Evolutionary conservation across 208 protist species (phyloP), one percentile per base, ranked within the genome.

Genomic region (Trypanosoma theileri): DNA sequence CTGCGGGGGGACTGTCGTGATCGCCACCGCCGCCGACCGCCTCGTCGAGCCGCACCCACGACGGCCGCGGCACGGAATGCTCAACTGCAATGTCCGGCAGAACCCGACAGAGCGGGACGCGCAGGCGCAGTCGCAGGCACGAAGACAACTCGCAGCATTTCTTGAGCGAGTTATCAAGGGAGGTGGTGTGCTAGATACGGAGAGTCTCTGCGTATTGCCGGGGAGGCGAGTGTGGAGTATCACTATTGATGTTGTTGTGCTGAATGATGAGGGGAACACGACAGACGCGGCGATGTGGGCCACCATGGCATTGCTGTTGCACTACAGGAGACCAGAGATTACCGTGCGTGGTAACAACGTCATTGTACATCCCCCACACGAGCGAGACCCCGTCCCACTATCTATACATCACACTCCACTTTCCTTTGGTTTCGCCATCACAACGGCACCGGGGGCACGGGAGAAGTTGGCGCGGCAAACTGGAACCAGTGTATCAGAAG

Each of bases 231-330:
- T 98, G 65, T 98, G 94, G 92, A 91, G 85, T 44, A 65, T 98
- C 9, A 67, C 71, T 14, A 79, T 87, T 12, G 87, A 97, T 46
- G 80, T 99, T 26, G 69, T 87, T 14, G 71, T 99, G 13, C 45
- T 98, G n/a, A 97, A 99, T 73, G 78, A 98, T 72, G 92, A 95
- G 71, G 97, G 98, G 22, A 98, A 98, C 79, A 44, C 92, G 22
- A 72, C 82, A 2, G 98, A 99, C 75, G 87, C 81, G 56, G 86
- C 85, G 14, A 63, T 82, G 51, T 89, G 98, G 64, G 96, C 97
- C 0, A 86, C 86, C 11, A 78, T 98, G 51, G 78, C 82, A 0
- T 87, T 91, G 10, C 81, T 99, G 13, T 66, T 89, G 58, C 92
- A 98, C 76, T 97, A 94, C 73, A 86, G 96, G n/a, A 77, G 96